Evolutionary conservation across 768 basidiomycete species (phyloP), one percentile per base, ranked within the genome.

Genomic region (Boletus speciosus): DNA sequence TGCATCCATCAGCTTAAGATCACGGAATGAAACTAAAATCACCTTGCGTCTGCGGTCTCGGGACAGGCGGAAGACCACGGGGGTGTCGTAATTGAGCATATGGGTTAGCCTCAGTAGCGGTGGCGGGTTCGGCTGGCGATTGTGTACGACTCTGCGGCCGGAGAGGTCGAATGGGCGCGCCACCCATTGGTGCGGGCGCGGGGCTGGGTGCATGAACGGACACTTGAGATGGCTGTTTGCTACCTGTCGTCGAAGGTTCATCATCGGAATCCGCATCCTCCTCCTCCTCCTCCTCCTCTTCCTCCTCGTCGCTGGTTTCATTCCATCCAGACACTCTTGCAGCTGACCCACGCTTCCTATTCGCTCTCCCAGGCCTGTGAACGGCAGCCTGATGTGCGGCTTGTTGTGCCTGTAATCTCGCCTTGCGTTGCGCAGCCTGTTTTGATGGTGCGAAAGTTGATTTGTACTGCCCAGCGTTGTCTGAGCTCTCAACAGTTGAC

Each of bases 381-480:
- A 77, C 81, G 11, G 89, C 92, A 38, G 88, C 88, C 40, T 92
- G 82, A 32, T 86, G 82, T 1, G 90, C 91, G 42, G 83, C 87
- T 64, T 92, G 88, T 60, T 90, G 88, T 11, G 88, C 91, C 64
- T 95, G 85, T 14, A 81, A 78, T 66, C 88, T 90, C 8, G 90
- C 88, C 62, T 89, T 88, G 49, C 96, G 81, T 65, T 98, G 87
- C 21, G 84, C 83, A 37, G 93, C 93, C 58, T 86, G 83, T 63
- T 82, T 88, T 16, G 88, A 90, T 2, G 86, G 86, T 0, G 93
- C 90, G 66, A 98, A 98, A 4, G 95, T 93, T 0, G 93, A 95
- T 49, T 83, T 84, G 73, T 80, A 88, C 50, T 82, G 80, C 1
- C 71, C 60, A 39, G 53, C 61, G 19, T 67, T 66, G 40, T 69